phyloP scores from a whole-genome alignment of 2,329 filamentous ascomycete species.

The Hypoxylon sp. region DNA sequence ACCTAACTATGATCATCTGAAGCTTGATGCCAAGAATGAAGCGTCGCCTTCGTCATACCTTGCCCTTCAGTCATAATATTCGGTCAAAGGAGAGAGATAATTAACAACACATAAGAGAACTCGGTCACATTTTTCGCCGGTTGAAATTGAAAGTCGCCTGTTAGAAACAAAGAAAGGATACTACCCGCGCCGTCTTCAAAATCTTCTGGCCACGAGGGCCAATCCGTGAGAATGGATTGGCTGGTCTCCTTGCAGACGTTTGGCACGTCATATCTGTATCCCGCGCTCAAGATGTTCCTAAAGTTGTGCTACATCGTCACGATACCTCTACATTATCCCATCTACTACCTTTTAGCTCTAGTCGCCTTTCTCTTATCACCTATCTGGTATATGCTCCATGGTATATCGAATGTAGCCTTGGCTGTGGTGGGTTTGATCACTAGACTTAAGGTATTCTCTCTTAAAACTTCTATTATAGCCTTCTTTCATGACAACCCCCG shows the following conservation, averaged over 20 bases:
- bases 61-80: constrained; percentile 26
- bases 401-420: constrained; percentile 32
- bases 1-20: constrained; percentile 37
- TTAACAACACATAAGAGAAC: constrained; percentile 8
- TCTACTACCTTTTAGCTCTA: constrained; percentile 41
- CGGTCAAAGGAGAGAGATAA: constrained; percentile 12
- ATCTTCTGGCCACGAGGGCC: constrained; percentile 34
- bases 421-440: constrained; percentile 43
- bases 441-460: constrained; percentile 52
- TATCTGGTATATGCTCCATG: constrained; percentile 44
- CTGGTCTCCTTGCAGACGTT: constrained; percentile 43
- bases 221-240: constrained; percentile 42
- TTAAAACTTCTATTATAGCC: constrained; percentile 23
- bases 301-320: constrained; percentile 48
- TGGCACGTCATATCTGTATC: constrained; percentile 44
- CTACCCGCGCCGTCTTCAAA: constrained; percentile 14
- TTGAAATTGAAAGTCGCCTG: constrained; percentile 28
- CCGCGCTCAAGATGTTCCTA: constrained; percentile 38
- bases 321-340: constrained; percentile 51
- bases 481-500: constrained; percentile 3
- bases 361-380: constrained; percentile 53
- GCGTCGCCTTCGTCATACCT: constrained; percentile 37
- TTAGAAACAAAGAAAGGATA: constrained; percentile 23
- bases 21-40: constrained; percentile 39
- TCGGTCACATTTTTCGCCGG: constrained; percentile 24